These are phyloP conservation scores for Forsythia suspensa DNA, from an alignment of 257 asterid genomes.

Conservation along the genomic window DNA sequence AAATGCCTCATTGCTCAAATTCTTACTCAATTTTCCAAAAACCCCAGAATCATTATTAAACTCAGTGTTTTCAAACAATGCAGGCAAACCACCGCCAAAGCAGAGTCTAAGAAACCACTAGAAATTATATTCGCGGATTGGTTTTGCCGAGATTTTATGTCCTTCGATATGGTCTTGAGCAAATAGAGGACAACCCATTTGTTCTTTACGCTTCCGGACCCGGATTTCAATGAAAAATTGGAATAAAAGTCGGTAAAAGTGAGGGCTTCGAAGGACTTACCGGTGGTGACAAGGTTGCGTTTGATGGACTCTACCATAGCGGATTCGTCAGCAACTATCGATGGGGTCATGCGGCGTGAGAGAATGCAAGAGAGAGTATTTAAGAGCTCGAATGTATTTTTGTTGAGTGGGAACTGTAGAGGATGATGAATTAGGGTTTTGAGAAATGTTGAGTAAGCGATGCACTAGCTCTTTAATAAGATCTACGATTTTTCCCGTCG, in stretches of 20 bases:
- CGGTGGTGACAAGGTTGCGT: constrained; percentile 84
- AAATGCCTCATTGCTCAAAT: constrained; percentile 30
- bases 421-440: constrained; percentile 47
- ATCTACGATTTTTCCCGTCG: constrained; percentile 40
- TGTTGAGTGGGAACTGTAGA: constrained; percentile 26
- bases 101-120: constrained; percentile 59
- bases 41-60: constrained; percentile 31
- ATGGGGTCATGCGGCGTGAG: constrained; percentile 86
- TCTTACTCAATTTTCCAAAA: constrained; percentile 30
- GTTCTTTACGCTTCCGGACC: constrained; percentile 79
- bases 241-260: constrained; percentile 77
- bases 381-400: constrained; percentile 65
- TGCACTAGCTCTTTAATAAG: constrained; percentile 91
- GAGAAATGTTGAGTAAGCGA: constrained; percentile 54
- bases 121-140: constrained; percentile 37
- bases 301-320: constrained; percentile 94
- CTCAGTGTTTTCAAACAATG: constrained; percentile 43
- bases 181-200: constrained; percentile 94
- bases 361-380: constrained; percentile 87
- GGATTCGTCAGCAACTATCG: constrained; percentile 66
- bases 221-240: constrained; percentile 63
- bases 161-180: constrained; percentile 88
- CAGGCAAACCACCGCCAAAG: constrained; percentile 71
- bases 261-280: constrained; percentile 96
- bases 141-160: constrained; percentile 48